Conservation (phyloP, 108 stramenopile genomes). For the Discostella stelligeroides region DNA sequence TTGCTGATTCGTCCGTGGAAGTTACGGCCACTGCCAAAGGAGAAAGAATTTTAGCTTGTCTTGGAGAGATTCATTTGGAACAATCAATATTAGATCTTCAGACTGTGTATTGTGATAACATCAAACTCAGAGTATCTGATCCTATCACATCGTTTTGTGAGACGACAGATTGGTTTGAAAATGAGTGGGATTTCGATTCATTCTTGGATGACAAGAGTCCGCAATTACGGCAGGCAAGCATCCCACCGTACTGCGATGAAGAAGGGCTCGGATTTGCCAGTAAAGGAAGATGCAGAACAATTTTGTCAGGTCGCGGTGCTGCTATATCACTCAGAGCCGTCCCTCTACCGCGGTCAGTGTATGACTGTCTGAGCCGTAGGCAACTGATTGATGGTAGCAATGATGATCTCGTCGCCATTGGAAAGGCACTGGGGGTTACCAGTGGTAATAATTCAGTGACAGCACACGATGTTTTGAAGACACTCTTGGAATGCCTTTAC, state of each 20-base stretch:
- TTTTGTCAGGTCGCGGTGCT: constrained; percentile 71
- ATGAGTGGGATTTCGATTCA: constrained; percentile 62
- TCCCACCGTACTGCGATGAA: constrained; percentile 90
- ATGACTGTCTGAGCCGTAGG: constrained; percentile 49
- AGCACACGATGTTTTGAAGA: constrained; percentile 43
- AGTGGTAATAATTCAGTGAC: constrained; percentile 30
- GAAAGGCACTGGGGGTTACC: constrained; percentile 61
- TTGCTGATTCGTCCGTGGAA: constrained; percentile 86
- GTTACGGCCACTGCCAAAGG: constrained; percentile 86
- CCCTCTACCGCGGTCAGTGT: constrained; percentile 60
- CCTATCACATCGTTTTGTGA: constrained; percentile 89
- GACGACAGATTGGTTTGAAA: constrained; percentile 83
- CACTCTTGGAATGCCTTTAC: constrained; percentile 40
- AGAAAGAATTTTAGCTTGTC: constrained; percentile 79
- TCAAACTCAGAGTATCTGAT: constrained; percentile 79
- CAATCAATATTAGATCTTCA: constrained; percentile 84
- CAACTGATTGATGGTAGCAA: constrained; percentile 48
- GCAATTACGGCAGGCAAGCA: constrained; percentile 70
- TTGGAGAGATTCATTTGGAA: constrained; percentile 89
- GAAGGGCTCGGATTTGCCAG: constrained; percentile 69
- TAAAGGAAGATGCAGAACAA: constrained; percentile 67
- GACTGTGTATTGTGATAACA: constrained; percentile 68
- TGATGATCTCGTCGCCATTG: constrained; percentile 60
- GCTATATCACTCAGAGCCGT: constrained; percentile 75
- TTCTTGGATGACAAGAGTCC: constrained; percentile 49